These are phyloP conservation scores for Herpotrichia juniperi DNA, from an alignment of 2,329 filamentous ascomycete species.

Conservation along the genomic window DNA sequence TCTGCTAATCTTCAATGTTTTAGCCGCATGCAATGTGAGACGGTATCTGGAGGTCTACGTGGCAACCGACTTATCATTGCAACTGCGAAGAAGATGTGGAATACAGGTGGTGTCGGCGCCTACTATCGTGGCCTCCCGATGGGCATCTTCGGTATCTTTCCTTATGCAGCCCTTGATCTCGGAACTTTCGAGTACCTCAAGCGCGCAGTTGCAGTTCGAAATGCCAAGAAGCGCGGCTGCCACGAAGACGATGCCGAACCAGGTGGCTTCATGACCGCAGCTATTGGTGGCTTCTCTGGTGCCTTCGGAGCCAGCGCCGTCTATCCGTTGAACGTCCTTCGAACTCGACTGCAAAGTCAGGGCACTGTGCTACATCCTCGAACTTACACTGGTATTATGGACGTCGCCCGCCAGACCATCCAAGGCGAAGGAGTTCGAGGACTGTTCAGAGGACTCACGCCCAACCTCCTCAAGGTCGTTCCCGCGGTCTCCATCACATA, in stretches of 20 bases:
- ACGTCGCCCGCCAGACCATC: slow-evolving; percentile 84
- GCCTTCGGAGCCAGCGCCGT: slow-evolving; percentile 92
- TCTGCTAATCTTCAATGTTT: slow-evolving; percentile 9
- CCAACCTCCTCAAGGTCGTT: slow-evolving; percentile 94
- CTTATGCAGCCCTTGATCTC: slow-evolving; percentile 95
- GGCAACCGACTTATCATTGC: slow-evolving; percentile 83
- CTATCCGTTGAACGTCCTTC: slow-evolving; percentile 91
- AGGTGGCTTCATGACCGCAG: slow-evolving; percentile 81
- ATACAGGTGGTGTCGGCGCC: slow-evolving; percentile 72
- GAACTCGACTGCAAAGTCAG: slow-evolving; percentile 91
- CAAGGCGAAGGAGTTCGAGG: slow-evolving; percentile 82
- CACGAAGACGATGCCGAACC: slow-evolving; percentile 81
- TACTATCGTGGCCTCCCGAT: slow-evolving; percentile 94
- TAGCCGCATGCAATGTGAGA: slow-evolving; percentile 90
- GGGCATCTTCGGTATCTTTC: slow-evolving; percentile 95
- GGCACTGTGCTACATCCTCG: slow-evolving; percentile 89
- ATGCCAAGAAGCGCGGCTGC: slow-evolving; percentile 71
- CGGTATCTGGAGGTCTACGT: slow-evolving; percentile 80
- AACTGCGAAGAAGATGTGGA: slow-evolving; percentile 87
- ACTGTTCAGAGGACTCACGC: slow-evolving; percentile 92
- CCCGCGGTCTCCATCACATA: slow-evolving; percentile 84
- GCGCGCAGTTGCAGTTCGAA: slow-evolving; percentile 70
- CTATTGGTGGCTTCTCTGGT: slow-evolving; percentile 89
- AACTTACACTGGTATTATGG: slow-evolving; percentile 88
- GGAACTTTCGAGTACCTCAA: slow-evolving; percentile 95